phyloP scores from a whole-genome alignment of 345 rosid species.

The Anastatica hierochuntica region DNA sequence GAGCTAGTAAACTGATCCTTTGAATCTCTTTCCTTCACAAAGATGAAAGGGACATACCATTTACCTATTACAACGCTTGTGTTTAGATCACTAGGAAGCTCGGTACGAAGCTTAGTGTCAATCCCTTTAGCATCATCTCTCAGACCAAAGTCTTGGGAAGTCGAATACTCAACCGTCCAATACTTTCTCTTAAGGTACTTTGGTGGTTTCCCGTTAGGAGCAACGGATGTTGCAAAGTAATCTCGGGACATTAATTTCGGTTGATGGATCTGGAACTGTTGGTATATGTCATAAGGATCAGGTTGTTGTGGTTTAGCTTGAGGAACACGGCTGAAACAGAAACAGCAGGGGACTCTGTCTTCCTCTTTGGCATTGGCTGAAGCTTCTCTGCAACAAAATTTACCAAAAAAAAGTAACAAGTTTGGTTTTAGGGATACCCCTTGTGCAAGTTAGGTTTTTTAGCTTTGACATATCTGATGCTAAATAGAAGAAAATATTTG shows the following conservation, averaged over 20 bases:
- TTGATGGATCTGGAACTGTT: conserved; percentile 34
- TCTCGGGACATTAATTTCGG: neutral
- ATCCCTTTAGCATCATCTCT: conserved; percentile 52
- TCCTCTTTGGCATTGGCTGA: conserved; percentile 27
- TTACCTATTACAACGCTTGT: conserved; percentile 35
- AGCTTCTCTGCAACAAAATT: conserved; percentile 35
- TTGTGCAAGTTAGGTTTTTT: too few species aligned
- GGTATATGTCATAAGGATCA: conserved; percentile 31
- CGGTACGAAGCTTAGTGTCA: conserved; percentile 21
- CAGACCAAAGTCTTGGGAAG: conserved; percentile 21
- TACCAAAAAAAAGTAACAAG: neutral
- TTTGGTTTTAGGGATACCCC: too few species aligned
- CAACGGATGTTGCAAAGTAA: conserved; percentile 38
- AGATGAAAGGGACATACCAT: conserved; percentile 70
- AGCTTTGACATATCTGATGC: too few species aligned
- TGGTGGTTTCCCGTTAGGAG: conserved; percentile 42
- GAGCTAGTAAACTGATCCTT: conserved; percentile 38
- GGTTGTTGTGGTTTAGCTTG: conserved; percentile 29
- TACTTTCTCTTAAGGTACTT: conserved; percentile 34
- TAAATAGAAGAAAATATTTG: too few species aligned
- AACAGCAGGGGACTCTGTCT: conserved; percentile 35
- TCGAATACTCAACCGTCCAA: conserved; percentile 32
- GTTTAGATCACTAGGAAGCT: conserved; percentile 28
- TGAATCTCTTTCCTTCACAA: conserved; percentile 32
- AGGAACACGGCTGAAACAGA: conserved; percentile 21